Evolutionary conservation across 495 filamentous ascomycete species (phyloP).

Genomic region (Annulohypoxylon bovei): DNA sequence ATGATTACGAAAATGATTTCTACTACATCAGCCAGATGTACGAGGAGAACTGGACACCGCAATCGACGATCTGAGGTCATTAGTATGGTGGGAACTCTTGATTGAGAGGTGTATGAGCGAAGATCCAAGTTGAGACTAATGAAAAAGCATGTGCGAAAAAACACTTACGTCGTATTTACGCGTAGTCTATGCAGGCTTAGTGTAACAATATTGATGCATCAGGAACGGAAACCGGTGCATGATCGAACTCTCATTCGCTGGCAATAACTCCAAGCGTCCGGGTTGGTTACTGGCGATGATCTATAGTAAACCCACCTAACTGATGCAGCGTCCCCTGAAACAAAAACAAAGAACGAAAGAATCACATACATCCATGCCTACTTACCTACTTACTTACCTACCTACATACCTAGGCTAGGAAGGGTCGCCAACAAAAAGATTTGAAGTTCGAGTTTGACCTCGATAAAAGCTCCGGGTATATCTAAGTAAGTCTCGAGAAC

Average conservation of each 20-base stretch:
- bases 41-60: constrained; percentile 61
- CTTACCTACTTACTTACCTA: too few relatives aligned
- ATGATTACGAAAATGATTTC: constrained; percentile 59
- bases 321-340: constrained; percentile 22
- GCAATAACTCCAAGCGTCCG: not conserved
- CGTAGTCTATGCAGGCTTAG: not conserved
- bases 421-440: not conserved
- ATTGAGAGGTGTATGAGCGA: not conserved
- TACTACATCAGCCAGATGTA: constrained; percentile 64
- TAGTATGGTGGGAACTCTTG: not conserved
- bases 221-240: constrained; percentile 12
- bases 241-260: not conserved
- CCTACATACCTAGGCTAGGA: not conserved
- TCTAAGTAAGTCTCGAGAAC: constrained; percentile 1
- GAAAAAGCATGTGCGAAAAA: not conserved
- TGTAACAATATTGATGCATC: constrained; percentile 9
- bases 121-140: constrained; percentile 5
- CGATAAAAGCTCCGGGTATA: not conserved
- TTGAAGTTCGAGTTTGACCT: not conserved
- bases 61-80: constrained; percentile 48
- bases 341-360: not conserved
- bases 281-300: not conserved
- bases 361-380: too few relatives aligned
- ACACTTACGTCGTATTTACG: constrained; percentile 9
- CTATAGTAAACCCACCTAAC: not conserved